Evolutionary conservation across 2,329 filamentous ascomycete species (phyloP).

Genomic region (Hirsutella rhossiliensis): DNA sequence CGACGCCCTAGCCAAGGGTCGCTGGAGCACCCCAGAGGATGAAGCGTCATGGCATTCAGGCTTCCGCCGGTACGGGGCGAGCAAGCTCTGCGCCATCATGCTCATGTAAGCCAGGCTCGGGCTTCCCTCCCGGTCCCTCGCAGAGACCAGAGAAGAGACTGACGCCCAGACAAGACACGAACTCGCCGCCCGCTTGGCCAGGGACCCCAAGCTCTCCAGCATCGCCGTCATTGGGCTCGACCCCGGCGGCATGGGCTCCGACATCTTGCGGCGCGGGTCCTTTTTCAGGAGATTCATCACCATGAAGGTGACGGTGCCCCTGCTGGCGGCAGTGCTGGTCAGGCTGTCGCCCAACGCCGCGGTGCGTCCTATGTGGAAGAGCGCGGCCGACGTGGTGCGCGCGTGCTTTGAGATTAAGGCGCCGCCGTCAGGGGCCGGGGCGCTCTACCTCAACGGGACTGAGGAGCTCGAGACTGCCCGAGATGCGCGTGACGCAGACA

Average conservation of each 20-base stretch:
- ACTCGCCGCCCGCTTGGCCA: constrained; percentile 18
- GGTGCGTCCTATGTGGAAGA: constrained; percentile 17
- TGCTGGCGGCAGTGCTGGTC: constrained; percentile 11
- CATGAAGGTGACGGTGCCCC: constrained; percentile 13
- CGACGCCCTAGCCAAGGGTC: constrained; percentile 19
- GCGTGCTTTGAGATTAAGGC: constrained; percentile 17
- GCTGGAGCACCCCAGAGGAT: constrained; percentile 19
- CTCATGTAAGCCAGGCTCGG: constrained; percentile 14
- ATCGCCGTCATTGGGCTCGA: constrained; percentile 25
- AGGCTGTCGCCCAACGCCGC: constrained; percentile 16
- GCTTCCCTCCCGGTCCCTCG: background rate
- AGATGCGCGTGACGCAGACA: constrained; percentile 17
- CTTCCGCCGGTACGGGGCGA: constrained; percentile 24
- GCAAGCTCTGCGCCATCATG: constrained; percentile 25
- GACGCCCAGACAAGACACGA: constrained; percentile 14
- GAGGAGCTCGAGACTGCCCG: constrained; percentile 13
- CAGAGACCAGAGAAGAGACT: background rate
- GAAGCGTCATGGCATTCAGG: constrained; percentile 14
- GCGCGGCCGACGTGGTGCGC: constrained; percentile 17
- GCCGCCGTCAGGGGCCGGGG: constrained; percentile 16
- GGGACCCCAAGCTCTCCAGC: constrained; percentile 19
- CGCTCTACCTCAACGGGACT: constrained; percentile 21
- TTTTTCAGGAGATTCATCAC: constrained; percentile 10
- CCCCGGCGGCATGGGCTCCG: constrained; percentile 23
- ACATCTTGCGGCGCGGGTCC: constrained; percentile 14